phyloP scores from a whole-genome alignment of 768 basidiomycete genomes.

The Boletus pseudo-olivaceus region DNA sequence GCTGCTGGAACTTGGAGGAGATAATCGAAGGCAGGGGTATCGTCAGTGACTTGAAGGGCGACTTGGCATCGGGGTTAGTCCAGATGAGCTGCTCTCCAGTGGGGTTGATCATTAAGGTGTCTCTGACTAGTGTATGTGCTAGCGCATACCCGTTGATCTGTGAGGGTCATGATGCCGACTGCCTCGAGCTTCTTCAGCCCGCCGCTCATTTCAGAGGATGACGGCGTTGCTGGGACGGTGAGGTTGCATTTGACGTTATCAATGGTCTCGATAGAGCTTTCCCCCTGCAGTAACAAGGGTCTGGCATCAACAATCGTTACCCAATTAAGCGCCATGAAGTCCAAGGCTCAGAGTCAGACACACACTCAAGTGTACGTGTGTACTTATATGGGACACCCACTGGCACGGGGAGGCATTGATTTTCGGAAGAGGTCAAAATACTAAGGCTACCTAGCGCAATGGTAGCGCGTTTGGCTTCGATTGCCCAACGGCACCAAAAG shows the following conservation, averaged over 20 bases:
- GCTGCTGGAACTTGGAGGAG: constrained; percentile 72
- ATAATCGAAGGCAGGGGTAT: constrained; percentile 64
- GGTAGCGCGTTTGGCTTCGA: constrained; percentile 96
- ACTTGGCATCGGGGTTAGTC: constrained; percentile 35
- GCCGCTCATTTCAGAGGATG: constrained; percentile 49
- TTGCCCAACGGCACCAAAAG: constrained; percentile 77
- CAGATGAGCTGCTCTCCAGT: constrained; percentile 56
- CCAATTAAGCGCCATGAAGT: constrained; percentile 76
- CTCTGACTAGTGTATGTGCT: background rate
- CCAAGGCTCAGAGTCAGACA: background rate
- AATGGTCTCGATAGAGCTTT: constrained; percentile 54
- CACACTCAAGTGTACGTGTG: background rate
- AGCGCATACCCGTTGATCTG: constrained; percentile 64
- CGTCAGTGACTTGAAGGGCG: constrained; percentile 42
- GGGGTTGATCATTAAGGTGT: constrained; percentile 3
- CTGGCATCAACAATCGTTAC: constrained; percentile 55
- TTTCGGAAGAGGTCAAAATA: background rate
- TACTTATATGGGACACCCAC: background rate
- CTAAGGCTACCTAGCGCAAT: constrained; percentile 77
- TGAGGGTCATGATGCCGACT: constrained; percentile 57
- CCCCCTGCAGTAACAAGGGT: constrained; percentile 63
- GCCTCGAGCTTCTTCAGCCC: constrained; percentile 57
- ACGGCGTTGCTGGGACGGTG: constrained; percentile 51
- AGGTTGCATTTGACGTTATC: constrained; percentile 60
- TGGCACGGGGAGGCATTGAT: background rate